A percentile compares a stretch with the other conserved stretches of the same genome.
Evolutionary conservation across 768 basidiomycete genomes (phyloP).

Genomic region (Collybia nuda): DNA sequence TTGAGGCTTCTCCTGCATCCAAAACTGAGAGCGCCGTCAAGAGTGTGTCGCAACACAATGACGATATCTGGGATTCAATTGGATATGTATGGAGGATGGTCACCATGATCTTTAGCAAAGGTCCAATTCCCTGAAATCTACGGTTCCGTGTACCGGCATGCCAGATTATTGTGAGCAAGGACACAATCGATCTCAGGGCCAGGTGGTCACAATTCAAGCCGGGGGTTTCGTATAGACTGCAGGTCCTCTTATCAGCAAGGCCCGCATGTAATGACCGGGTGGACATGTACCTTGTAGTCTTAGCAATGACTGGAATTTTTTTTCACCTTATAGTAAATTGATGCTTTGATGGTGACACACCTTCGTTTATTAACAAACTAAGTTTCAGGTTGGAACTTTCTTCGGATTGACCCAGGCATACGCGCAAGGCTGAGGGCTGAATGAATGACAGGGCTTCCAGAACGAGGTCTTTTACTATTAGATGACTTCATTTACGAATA

Average conservation of each 20-base stretch:
- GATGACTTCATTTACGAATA: slow-evolving; percentile 13
- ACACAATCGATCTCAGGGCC: slow-evolving; percentile 20
- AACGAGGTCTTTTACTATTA: slow-evolving; percentile 32
- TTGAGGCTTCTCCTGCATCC: background rate
- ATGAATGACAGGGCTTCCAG: slow-evolving; percentile 29
- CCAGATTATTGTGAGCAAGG: slow-evolving; percentile 36
- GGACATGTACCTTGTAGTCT: slow-evolving; percentile 6
- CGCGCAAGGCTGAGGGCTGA: slow-evolving; percentile 10
- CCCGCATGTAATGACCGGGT: background rate
- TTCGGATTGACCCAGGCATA: slow-evolving; percentile 16
- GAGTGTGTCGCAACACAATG: slow-evolving; percentile 31
- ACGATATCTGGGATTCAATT: background rate
- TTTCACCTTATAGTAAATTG: background rate
- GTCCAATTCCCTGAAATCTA: slow-evolving; percentile 3
- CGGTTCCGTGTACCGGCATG: slow-evolving; percentile 17
- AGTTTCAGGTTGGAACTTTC: slow-evolving; percentile 22
- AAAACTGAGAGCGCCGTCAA: slow-evolving; percentile 32
- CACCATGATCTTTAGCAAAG: slow-evolving; percentile 7
- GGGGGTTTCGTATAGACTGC: too few species aligned
- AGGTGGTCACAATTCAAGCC: slow-evolving; percentile 5
- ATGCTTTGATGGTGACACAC: slow-evolving; percentile 20
- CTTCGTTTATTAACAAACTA: slow-evolving; percentile 27
- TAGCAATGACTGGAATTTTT: slow-evolving; percentile 5
- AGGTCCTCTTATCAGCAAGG: background rate
- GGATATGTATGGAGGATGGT: slow-evolving; percentile 2